Percentiles rank a stretch among this genome's conserved stretches.
These are phyloP conservation scores for Aspergillus viridinutans DNA, from an alignment of 2,329 filamentous ascomycete species.

Conservation along the genomic window DNA sequence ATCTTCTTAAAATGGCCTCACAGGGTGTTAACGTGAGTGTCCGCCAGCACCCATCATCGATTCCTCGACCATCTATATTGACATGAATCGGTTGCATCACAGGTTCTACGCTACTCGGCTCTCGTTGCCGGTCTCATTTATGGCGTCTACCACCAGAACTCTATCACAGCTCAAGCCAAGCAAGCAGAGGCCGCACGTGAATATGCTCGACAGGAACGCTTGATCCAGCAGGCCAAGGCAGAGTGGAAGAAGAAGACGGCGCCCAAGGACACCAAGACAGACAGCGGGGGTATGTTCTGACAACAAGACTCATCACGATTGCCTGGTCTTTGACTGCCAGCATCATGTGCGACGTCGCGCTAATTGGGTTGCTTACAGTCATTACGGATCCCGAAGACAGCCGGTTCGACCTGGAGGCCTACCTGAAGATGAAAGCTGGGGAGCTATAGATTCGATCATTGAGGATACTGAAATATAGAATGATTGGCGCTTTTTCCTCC, in stretches of 20 bases:
- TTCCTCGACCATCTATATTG: constrained; percentile 9
- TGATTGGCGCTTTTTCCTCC: constrained; percentile 27
- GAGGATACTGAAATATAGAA: constrained; percentile 24
- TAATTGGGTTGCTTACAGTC: constrained; percentile 44
- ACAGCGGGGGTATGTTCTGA: constrained; percentile 34
- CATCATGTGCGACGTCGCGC: constrained; percentile 13
- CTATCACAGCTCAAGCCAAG: constrained; percentile 69
- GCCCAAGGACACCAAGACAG: constrained; percentile 43
- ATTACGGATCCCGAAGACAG: constrained; percentile 75
- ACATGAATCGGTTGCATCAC: constrained; percentile 18
- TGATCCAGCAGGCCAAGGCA: constrained; percentile 90
- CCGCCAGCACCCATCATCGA: constrained; percentile 16
- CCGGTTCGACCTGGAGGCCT: constrained; percentile 90
- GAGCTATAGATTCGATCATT: constrained; percentile 32
- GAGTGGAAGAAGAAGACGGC: constrained; percentile 78
- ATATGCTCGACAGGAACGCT: constrained; percentile 82
- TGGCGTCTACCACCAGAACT: constrained; percentile 88
- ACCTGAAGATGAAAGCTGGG: constrained; percentile 60
- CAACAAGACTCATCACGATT: background rate
- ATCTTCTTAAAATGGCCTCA: constrained; percentile 54
- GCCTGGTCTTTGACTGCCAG: constrained; percentile 2
- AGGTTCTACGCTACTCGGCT: constrained; percentile 97
- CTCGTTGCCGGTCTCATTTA: constrained; percentile 90
- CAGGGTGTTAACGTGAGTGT: constrained; percentile 63
- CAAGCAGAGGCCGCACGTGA: constrained; percentile 69